phyloP scores from a whole-genome alignment of 768 basidiomycete species.

The Lactarius hengduanensis region DNA sequence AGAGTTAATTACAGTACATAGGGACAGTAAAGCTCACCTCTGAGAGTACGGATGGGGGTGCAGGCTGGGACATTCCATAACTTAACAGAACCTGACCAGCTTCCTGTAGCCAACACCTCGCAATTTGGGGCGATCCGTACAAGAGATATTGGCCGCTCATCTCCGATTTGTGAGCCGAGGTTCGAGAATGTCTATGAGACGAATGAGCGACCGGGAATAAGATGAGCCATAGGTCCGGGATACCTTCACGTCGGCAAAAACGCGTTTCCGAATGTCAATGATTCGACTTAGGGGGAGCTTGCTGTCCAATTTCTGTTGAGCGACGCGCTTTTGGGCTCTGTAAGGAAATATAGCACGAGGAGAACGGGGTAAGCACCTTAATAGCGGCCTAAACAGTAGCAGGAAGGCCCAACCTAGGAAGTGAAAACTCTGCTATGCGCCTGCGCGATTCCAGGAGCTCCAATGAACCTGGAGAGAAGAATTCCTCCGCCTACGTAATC shows the following conservation, averaged over 20 bases:
- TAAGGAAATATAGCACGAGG: constrained; percentile 41
- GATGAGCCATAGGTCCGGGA: constrained; percentile 27
- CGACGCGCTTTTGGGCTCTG: constrained; percentile 95
- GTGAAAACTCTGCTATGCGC: constrained; percentile 88
- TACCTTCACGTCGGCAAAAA: constrained; percentile 89
- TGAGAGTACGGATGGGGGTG: constrained; percentile 68
- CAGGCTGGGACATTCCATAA: constrained; percentile 95
- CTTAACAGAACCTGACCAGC: constrained; percentile 95
- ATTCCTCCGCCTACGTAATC: constrained; percentile 76
- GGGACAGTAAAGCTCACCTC: constrained; percentile 50
- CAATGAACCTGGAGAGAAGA: constrained; percentile 89
- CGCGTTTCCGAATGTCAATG: constrained; percentile 88
- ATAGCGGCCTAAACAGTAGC: constrained; percentile 44
- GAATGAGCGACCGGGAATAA: not conserved
- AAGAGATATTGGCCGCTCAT: constrained; percentile 90
- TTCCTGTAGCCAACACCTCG: constrained; percentile 83
- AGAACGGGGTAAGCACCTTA: constrained; percentile 76
- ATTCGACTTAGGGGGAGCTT: constrained; percentile 83
- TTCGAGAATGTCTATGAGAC: constrained; percentile 73
- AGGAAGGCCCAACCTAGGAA: constrained; percentile 86
- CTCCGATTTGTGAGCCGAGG: constrained; percentile 96
- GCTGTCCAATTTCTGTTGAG: constrained; percentile 89
- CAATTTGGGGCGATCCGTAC: constrained; percentile 95
- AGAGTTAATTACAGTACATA: constrained; percentile 9
- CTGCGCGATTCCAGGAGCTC: constrained; percentile 84